Evolutionary conservation across 306 rosid genomes (phyloP), one percentile per base, ranked within the genome.

Genomic region (Cicer arietinum): DNA sequence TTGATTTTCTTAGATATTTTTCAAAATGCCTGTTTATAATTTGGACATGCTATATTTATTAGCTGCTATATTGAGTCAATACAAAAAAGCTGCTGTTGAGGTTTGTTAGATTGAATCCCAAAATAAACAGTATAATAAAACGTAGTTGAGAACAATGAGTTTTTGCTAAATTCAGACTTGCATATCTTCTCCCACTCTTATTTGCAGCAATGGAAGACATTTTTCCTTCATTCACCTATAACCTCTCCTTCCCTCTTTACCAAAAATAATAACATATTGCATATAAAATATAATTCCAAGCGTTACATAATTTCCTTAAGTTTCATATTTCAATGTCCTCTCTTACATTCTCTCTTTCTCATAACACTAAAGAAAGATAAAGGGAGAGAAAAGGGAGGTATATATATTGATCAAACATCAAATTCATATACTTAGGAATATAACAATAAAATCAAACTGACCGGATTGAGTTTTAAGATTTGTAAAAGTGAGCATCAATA

Each of bases 291-390:
- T n/a, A 47, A 12, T 71, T 71, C 9, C 57, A 58, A 8, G 30
- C 63, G 1, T 43, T 79, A 30, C 53, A 8, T 17, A 13, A 20
- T 42, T 30, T 30, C 11, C 54, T 10, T 48, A 46, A 48, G 57
- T 59, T 75, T 52, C 60, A 68, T 42, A 22, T 75, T 61, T 43
- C 60, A 68, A 59, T 50, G 1, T 37, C 62, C 68, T 58, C 80
- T 82, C 82, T 52, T 59, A 10, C 80, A 56, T 69, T 50, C 71
- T 74, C 75, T 67, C 77, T 64, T 43, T 51, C 71, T 2, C 40
- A 17, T 63, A 16, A 60, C 18, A 35, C 7, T 17, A n/a, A 41
- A 51, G 47, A 57, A 8, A 76, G 37, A 63, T 44, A 75, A 11
- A 48, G 81, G 50, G 79, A 51, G 79, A 74, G 68, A 71, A 13